Conservation (phyloP, 495 filamentous ascomycete species). For the Neurospora sp. region DNA sequence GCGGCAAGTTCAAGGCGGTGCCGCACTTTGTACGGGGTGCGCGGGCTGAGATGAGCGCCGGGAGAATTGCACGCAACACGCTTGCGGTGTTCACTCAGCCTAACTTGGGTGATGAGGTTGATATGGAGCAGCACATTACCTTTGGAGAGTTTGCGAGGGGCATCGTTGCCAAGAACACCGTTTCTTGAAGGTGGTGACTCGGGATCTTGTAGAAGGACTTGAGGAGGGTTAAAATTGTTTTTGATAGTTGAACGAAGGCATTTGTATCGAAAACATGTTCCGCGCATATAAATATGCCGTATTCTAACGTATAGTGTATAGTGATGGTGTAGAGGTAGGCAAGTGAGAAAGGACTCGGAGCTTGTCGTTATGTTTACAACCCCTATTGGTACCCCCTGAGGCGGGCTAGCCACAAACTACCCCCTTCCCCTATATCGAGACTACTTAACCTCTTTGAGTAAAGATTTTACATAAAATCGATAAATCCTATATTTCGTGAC, state of each 20-base stretch:
- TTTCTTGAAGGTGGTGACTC: slow-evolving; percentile 15
- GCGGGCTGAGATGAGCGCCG: slow-evolving; percentile 30
- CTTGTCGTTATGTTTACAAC: background rate
- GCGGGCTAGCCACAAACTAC: no score
- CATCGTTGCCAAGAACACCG: slow-evolving; percentile 72
- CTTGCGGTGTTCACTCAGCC: slow-evolving; percentile 97
- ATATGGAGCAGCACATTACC: slow-evolving; percentile 53
- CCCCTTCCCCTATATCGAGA: no score
- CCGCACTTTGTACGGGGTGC: slow-evolving; percentile 89
- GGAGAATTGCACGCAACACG: slow-evolving; percentile 74
- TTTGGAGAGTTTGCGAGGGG: slow-evolving; percentile 86
- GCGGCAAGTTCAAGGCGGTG: slow-evolving; percentile 82
- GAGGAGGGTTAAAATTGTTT: background rate
- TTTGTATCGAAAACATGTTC: background rate
- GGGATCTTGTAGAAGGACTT: background rate
- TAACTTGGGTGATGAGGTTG: slow-evolving; percentile 80
- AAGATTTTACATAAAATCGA: no score
- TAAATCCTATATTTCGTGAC: no score
- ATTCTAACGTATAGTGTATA: background rate
- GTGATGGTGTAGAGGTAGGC: background rate
- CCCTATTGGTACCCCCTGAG: background rate
- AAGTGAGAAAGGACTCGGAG: background rate
- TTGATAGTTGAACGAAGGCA: background rate
- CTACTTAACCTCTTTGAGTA: no score
- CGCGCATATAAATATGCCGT: no score